These are phyloP conservation scores for Fusarium fujikuroi DNA, from an alignment of 2,329 filamentous ascomycete genomes.

Conservation along the genomic window DNA sequence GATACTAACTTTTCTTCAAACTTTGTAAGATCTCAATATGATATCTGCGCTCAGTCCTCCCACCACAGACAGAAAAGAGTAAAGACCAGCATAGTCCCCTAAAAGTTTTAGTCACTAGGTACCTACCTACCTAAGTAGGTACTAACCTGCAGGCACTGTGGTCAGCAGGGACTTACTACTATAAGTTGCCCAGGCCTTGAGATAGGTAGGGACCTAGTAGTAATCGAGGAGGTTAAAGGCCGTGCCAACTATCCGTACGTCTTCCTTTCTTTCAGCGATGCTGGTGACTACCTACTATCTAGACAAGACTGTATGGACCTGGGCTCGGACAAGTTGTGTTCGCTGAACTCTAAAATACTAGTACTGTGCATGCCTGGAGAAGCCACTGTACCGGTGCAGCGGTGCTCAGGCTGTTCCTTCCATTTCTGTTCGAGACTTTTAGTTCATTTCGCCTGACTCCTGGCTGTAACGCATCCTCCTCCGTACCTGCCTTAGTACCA, in stretches of 20 bases:
- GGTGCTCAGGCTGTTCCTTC: constrained; percentile 15
- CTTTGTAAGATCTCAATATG: constrained; percentile 12
- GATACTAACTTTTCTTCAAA: neutral
- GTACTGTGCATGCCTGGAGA: neutral
- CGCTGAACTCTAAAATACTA: neutral
- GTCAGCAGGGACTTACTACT: neutral
- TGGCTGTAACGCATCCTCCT: constrained; percentile 24
- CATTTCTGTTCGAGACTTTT: constrained; percentile 36
- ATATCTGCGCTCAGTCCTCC: constrained; percentile 25
- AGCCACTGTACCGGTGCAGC: neutral
- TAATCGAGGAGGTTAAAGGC: neutral
- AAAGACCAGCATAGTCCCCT: constrained; percentile 9
- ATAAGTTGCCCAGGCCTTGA: neutral
- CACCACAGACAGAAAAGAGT: neutral
- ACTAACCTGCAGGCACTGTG: neutral
- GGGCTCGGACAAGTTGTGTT: neutral
- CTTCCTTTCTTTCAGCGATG: neutral
- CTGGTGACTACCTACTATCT: neutral
- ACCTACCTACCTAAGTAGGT: too few species aligned
- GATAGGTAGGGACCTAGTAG: neutral
- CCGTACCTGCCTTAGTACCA: constrained; percentile 43
- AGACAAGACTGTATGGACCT: neutral
- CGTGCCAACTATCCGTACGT: neutral
- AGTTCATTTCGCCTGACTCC: constrained; percentile 40
- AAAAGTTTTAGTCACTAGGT: neutral